Percentiles rank a stretch among this genome's conserved stretches.
Conservation (phyloP, 768 basidiomycete genomes). For the Lactarius hengduanensis region DNA sequence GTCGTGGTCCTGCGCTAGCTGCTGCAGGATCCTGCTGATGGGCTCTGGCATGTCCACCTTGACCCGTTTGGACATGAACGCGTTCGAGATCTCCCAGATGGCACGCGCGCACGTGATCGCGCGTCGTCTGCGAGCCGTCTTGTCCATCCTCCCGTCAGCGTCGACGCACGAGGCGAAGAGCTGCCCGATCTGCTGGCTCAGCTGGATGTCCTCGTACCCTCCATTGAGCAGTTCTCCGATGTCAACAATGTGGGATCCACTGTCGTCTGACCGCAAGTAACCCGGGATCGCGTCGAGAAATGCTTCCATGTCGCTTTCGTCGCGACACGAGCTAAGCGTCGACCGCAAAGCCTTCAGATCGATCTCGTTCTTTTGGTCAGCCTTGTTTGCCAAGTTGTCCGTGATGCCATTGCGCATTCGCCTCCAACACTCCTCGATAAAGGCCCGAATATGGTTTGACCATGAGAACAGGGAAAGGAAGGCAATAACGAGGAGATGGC, state of each 20-base stretch:
- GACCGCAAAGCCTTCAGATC: neutral
- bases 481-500: neutral
- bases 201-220: neutral
- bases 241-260: conserved; percentile 3
- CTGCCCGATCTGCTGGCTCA: conserved; percentile 9
- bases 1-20: conserved; percentile 10
- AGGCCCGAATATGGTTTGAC: conserved; percentile 1
- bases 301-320: conserved; percentile 1
- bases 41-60: neutral
- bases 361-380: neutral
- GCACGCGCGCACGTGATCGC: conserved; percentile 19
- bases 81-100: conserved; percentile 13
- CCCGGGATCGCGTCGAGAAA: conserved; percentile 16
- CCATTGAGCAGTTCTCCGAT: conserved; percentile 2
- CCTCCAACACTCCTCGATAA: neutral
- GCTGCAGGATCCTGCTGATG: neutral
- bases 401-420: neutral
- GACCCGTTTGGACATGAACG: conserved; percentile 4
- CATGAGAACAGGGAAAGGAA: conserved; percentile 1
- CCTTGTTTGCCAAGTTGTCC: neutral
- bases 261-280: conserved; percentile 4
- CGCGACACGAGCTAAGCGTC: conserved; percentile 1
- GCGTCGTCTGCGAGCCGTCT: conserved; percentile 14
- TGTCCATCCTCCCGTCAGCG: conserved; percentile 14
- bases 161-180: conserved; percentile 12